These are phyloP conservation scores for Aspergillus oerlinghausenensis DNA, from an alignment of 2,329 filamentous ascomycete genomes.

Conservation along the genomic window DNA sequence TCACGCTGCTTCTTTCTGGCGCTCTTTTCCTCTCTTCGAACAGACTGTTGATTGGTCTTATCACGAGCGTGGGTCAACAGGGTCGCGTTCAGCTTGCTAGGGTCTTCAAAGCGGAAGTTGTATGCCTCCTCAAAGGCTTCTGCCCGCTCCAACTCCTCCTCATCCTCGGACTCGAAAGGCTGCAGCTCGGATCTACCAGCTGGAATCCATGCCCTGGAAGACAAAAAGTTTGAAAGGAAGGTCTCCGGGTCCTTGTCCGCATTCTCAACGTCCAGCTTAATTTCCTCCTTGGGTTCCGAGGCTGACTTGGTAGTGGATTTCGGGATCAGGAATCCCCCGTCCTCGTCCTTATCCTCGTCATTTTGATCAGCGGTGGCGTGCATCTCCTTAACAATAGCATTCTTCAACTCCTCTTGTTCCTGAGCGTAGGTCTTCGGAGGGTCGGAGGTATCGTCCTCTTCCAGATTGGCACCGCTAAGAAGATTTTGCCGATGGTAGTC, in stretches of 20 bases:
- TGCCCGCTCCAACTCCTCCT: constrained; percentile 66
- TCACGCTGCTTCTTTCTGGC: constrained; percentile 75
- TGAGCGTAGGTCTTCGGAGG: constrained; percentile 71
- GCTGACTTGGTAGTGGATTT: constrained; percentile 52
- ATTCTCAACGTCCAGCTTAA: constrained; percentile 63
- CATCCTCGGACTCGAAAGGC: constrained; percentile 89
- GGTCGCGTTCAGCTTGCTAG: constrained; percentile 79
- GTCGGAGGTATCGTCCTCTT: constrained; percentile 43
- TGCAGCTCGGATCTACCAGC: constrained; percentile 63
- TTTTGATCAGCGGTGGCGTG: constrained; percentile 56
- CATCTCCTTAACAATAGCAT: constrained; percentile 73
- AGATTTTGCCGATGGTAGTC: constrained; percentile 93
- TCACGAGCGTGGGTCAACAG: constrained; percentile 87
- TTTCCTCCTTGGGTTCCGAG: constrained; percentile 38
- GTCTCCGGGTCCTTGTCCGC: constrained; percentile 87
- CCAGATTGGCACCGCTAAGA: constrained; percentile 65
- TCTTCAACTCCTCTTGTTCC: constrained; percentile 81
- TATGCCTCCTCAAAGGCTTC: constrained; percentile 90
- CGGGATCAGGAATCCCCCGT: constrained; percentile 69
- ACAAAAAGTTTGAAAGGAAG: constrained; percentile 92
- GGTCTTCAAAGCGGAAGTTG: constrained; percentile 94
- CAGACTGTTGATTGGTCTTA: constrained; percentile 72
- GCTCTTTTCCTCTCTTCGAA: constrained; percentile 76
- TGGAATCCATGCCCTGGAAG: constrained; percentile 83
- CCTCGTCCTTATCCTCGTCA: constrained; percentile 53